Conservation (phyloP, 352 stramenopile species). For the Thraustochytrium sp. region DNA sequence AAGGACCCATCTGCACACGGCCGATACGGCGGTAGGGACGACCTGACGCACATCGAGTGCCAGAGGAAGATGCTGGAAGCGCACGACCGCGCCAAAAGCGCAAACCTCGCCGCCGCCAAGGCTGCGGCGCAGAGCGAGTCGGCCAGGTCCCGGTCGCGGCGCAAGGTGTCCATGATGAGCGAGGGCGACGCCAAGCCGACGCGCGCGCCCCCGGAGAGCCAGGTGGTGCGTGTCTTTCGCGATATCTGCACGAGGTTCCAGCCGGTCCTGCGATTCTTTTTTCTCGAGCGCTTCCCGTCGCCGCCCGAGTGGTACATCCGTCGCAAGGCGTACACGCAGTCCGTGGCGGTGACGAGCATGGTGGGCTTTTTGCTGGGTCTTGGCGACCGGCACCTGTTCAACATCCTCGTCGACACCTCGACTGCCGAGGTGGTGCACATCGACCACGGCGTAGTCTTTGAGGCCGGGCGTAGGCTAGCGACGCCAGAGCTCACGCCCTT, state of each 20-base stretch:
- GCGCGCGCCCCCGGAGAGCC: constrained; percentile 61
- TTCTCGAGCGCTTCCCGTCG: constrained; percentile 92
- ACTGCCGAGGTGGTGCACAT: constrained; percentile 99
- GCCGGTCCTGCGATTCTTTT: constrained; percentile 94
- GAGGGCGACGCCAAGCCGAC: constrained; percentile 49
- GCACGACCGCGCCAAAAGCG: background rate
- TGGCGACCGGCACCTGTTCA: constrained; percentile 95
- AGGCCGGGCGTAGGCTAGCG: constrained; percentile 83
- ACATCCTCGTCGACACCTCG: constrained; percentile 95
- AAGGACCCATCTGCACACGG: constrained; percentile 70
- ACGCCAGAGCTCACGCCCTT: constrained; percentile 98
- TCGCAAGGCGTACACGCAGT: constrained; percentile 88
- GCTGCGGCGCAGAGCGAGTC: constrained; percentile 93
- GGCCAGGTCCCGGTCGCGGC: constrained; percentile 55
- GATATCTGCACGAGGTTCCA: constrained; percentile 88
- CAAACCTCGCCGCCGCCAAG: background rate
- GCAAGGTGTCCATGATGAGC: constrained; percentile 51
- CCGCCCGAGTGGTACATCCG: constrained; percentile 81
- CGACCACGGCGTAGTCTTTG: constrained; percentile 99
- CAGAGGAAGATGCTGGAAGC: background rate
- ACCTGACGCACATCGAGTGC: background rate
- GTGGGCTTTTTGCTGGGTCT: constrained; percentile 90
- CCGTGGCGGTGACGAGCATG: constrained; percentile 92
- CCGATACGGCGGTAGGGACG: background rate
- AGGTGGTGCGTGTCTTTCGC: constrained; percentile 61